phyloP scores from a whole-genome alignment of 805 yeast species.

The Starmera dryadoides region DNA sequence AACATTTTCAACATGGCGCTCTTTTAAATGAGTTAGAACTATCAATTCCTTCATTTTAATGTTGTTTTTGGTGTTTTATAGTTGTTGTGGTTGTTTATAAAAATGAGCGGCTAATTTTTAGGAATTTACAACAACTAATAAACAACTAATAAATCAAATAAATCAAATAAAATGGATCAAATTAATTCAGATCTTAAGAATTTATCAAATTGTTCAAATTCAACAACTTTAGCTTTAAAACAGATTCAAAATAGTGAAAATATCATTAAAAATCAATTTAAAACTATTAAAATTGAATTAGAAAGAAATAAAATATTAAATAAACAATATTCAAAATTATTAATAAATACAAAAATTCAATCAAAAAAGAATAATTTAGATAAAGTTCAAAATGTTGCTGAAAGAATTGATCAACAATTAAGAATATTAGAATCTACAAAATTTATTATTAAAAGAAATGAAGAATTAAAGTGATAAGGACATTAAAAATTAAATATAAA shows the following conservation, averaged over 20 bases:
- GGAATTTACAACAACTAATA: background rate
- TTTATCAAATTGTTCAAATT: slow-evolving; percentile 1
- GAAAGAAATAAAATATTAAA: slow-evolving; percentile 4
- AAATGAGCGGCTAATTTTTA: too few relatives aligned
- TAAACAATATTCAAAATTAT: slow-evolving; percentile 5
- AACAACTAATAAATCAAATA: background rate
- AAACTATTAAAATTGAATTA: slow-evolving; percentile 8
- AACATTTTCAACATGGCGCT: background rate
- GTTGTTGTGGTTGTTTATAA: too few relatives aligned
- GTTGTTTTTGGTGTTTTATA: too few relatives aligned
- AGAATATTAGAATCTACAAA: slow-evolving; percentile 60
- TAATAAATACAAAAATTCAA: background rate
- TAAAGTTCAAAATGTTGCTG: slow-evolving; percentile 51
- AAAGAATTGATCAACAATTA: slow-evolving; percentile 62
- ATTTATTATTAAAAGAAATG: slow-evolving; percentile 25
- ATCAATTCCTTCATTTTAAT: background rate
- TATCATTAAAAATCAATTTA: slow-evolving; percentile 14
- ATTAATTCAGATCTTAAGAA: background rate
- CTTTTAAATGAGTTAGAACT: background rate
- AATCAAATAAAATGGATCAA: slow-evolving; percentile 1
- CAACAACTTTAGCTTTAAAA: background rate
- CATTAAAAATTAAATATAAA: background rate
- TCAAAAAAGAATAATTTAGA: slow-evolving; percentile 8
- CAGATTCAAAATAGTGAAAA: slow-evolving; percentile 16
- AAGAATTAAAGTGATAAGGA: slow-evolving; percentile 2